phyloP scores from a whole-genome alignment of 306 rosid genomes.

The Comarum palustre region DNA sequence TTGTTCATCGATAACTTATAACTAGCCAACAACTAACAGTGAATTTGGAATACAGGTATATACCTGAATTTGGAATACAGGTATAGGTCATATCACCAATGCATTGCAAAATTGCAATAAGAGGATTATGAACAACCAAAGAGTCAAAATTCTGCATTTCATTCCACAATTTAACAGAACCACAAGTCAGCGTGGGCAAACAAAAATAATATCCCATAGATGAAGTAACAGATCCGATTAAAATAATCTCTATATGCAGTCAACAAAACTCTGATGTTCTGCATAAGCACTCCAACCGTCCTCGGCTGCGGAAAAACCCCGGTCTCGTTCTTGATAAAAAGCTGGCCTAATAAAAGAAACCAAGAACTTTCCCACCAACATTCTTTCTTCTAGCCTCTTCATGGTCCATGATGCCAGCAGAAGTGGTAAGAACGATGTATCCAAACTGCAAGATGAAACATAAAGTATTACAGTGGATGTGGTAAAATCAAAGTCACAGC shows the following conservation, averaged over 20 bases:
- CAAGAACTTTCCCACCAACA: conserved; percentile 62
- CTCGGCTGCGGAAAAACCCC: neutral
- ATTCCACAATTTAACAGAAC: neutral
- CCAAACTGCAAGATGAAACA: conserved; percentile 37
- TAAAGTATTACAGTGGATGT: neutral
- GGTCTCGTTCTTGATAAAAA: neutral
- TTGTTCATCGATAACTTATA: too few species aligned
- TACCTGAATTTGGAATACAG: too few species aligned
- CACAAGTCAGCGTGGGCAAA: neutral
- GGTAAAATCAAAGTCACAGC: neutral
- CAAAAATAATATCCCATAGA: neutral
- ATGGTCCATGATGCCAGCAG: conserved; percentile 62
- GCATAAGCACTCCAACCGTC: conserved; percentile 11
- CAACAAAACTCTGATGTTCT: conserved; percentile 21
- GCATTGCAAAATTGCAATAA: neutral
- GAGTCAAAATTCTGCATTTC: neutral
- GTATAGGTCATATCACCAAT: too few species aligned
- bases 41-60: too few species aligned
- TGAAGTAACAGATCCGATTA: neutral
- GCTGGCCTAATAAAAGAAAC: conserved; percentile 46
- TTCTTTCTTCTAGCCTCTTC: conserved; percentile 61
- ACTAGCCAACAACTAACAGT: neutral
- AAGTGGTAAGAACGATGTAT: conserved; percentile 50
- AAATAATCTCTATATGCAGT: neutral
- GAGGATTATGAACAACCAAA: too few species aligned